These are phyloP conservation scores for Phialocephala sp. DNA, from an alignment of 2,329 filamentous ascomycete genomes.

Conservation along the genomic window DNA sequence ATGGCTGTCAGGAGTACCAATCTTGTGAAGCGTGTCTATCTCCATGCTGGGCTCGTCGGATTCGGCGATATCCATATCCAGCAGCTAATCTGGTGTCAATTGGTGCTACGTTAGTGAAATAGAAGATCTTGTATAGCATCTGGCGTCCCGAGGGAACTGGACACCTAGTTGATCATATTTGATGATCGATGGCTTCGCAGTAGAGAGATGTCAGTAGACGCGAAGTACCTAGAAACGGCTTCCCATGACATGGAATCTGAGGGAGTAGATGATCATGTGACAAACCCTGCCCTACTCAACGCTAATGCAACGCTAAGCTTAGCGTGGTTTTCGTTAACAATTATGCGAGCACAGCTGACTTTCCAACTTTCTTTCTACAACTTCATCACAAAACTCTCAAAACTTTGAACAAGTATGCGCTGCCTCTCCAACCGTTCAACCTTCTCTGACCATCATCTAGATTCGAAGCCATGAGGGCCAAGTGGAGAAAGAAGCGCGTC, in stretches of 20 bases:
- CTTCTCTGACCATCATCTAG: not conserved
- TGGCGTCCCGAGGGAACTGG: conserved; percentile 21
- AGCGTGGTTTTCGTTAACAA: conserved; percentile 11
- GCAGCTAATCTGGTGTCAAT: not conserved
- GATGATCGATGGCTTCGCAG: not conserved
- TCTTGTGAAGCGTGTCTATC: not conserved
- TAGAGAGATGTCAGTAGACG: too few species aligned
- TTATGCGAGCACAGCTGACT: conserved; percentile 4
- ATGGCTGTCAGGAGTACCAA: not conserved
- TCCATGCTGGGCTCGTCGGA: not conserved
- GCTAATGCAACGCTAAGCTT: conserved; percentile 9
- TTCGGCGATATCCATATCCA: not conserved
- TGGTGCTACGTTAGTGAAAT: conserved; percentile 15
- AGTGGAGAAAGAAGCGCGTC: conserved; percentile 68
- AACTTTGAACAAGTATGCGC: conserved; percentile 13
- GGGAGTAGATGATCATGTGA: conserved; percentile 12
- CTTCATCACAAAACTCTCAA: conserved; percentile 23
- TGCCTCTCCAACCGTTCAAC: not conserved
- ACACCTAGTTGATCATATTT: conserved; percentile 15
- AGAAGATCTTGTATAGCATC: conserved; percentile 20
- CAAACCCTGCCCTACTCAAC: conserved; percentile 14
- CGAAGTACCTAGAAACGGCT: too few species aligned
- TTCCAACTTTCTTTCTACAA: conserved; percentile 16
- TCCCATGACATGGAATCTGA: not conserved
- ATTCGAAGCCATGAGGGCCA: conserved; percentile 8